Conservation (phyloP, 148 eudicot genomes). For the Vaccinium corymbosum region DNA sequence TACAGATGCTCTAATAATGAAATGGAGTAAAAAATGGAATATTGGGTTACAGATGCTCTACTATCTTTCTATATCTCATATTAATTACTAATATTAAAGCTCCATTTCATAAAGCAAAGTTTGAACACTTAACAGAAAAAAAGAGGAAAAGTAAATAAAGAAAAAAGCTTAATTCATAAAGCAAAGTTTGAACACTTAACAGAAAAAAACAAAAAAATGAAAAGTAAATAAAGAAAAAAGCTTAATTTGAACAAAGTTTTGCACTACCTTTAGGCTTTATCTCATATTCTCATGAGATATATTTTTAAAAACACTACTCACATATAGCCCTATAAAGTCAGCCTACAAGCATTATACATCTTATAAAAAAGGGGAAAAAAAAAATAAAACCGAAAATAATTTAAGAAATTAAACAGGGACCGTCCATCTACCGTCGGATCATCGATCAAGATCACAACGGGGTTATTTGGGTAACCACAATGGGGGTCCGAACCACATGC, state of each 20-base stretch:
- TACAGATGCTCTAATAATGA: not conserved
- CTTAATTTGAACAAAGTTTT: too few relatives aligned
- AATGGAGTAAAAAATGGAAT: too few relatives aligned
- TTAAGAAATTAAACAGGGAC: not conserved
- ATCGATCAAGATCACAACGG: slow-evolving; percentile 41
- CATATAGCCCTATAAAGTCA: not conserved
- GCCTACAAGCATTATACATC: not conserved
- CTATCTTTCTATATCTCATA: not conserved
- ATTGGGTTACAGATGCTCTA: not conserved
- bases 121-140: not conserved
- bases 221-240: not conserved
- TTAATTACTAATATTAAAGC: not conserved
- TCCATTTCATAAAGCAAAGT: not conserved
- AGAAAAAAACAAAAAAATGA: not conserved
- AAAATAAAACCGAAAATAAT: not conserved
- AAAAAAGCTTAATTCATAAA: not conserved
- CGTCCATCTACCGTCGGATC: not conserved
- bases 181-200: not conserved
- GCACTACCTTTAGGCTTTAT: too few relatives aligned
- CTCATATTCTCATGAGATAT: not conserved
- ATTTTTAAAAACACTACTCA: not conserved
- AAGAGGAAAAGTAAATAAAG: not conserved
- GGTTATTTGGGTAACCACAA: slow-evolving; percentile 68
- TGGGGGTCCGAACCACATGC: slow-evolving; percentile 91
- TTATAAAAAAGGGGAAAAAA: not conserved